phyloP scores from a whole-genome alignment of 495 filamentous ascomycete species.

The Penicillium daleae region DNA sequence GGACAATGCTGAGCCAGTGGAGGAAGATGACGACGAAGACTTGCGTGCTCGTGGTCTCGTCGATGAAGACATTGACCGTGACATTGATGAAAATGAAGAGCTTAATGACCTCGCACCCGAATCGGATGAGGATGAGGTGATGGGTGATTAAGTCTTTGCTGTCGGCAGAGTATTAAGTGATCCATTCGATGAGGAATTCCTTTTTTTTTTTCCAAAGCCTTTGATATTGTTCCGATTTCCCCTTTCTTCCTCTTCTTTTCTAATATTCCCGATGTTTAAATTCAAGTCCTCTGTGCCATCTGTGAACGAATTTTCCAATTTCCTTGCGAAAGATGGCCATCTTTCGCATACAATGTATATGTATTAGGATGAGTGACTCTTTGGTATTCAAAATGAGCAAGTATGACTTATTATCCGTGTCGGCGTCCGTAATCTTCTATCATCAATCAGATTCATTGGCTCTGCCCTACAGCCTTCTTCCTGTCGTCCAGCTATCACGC shows the following conservation, averaged over 20 bases:
- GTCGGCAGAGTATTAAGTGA: not conserved
- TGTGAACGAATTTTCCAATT: not conserved
- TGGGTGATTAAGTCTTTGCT: constrained; percentile 60
- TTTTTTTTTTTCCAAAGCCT: constrained; percentile 8
- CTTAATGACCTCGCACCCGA: constrained; percentile 46
- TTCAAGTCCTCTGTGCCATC: not conserved
- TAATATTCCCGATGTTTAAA: constrained; percentile 21
- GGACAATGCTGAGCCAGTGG: constrained; percentile 48
- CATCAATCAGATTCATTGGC: too few relatives aligned
- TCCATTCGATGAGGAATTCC: not conserved
- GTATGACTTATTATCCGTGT: too few relatives aligned
- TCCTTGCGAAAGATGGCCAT: not conserved
- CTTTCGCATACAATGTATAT: not conserved
- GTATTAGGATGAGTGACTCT: not conserved
- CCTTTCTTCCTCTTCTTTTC: constrained; percentile 2
- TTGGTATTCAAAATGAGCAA: too few relatives aligned
- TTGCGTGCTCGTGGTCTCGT: constrained; percentile 61
- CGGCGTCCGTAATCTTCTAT: too few relatives aligned
- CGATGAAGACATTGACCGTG: constrained; percentile 59
- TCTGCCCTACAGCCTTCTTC: too few relatives aligned
- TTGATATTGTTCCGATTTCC: constrained; percentile 6
- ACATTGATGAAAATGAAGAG: constrained; percentile 52
- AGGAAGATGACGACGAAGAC: constrained; percentile 64
- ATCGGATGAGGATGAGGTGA: constrained; percentile 67
- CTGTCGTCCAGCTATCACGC: too few relatives aligned